Evolutionary conservation across 2,329 filamentous ascomycete genomes (phyloP), one percentile per base, ranked within the genome.

Genomic region (Penicillium sp.): DNA sequence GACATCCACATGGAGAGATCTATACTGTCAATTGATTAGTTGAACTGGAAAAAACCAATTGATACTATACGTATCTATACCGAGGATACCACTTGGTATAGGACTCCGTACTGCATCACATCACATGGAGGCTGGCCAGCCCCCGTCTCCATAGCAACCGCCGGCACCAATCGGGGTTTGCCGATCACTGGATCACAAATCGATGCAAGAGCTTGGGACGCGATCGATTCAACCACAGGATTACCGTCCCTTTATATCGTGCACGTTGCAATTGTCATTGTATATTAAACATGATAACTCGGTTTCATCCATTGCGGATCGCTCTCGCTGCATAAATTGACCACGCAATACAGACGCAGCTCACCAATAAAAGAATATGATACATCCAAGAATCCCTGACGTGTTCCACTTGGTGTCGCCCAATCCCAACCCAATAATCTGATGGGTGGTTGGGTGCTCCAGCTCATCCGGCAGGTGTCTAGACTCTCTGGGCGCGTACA

Each of bases 401-500:
- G 11, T 39, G 49, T 49, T 51, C 54, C 52, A 54, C 49, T 49
- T 35, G 52, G 29, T 50, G 53, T 45, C 55, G 56, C 61, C 59
- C 59, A 57, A 62, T 50, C 58, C 44, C 53, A 46, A 43, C 53
- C 37, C 31, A 16, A 59, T 50, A 16, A 23, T 5, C 14, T 3
- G 9, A 42, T 42, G 37, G 39, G 39, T 42, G 39, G 39, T 42
- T 42, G 39, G 39, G 39, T 23, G 39, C 13, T 43, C 23, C 21
- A 44, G 42, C 46, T 52, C 59, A 59, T 57, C 54, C 54, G 57
- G 58, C 58, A 61, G 47, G 45, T 33, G 56, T 55, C 62, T 63
- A 63, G 62, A 63, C 61, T 57, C 42, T 55, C 55, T 58, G 51
- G 39, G 42, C 50, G 50, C 50, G 31, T 50, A 53, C 25, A 10